These are phyloP conservation scores for Davidsoniella eucalypti DNA, from an alignment of 2,329 filamentous ascomycete genomes.

Conservation along the genomic window DNA sequence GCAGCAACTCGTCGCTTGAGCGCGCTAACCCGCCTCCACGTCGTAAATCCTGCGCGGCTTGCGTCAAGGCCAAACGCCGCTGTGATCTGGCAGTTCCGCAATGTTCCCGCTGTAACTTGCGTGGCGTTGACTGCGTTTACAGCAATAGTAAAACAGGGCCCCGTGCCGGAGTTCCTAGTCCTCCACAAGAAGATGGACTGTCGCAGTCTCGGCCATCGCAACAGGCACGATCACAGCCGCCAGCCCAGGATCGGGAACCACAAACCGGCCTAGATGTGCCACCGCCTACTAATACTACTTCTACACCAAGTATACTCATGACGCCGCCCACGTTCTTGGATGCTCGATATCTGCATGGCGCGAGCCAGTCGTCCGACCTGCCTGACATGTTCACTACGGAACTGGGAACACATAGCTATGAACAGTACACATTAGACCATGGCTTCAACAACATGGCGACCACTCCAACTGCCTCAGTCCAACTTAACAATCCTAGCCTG, in stretches of 20 bases:
- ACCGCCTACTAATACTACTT: neutral
- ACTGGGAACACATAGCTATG: too few species aligned
- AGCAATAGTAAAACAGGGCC: neutral
- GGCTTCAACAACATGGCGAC: neutral
- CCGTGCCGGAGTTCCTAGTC: neutral
- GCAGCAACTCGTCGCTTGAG: conserved; percentile 16
- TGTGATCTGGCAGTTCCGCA: conserved; percentile 35
- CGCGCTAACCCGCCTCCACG: conserved; percentile 29
- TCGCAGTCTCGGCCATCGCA: neutral
- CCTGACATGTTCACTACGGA: too few species aligned
- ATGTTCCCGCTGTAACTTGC: conserved; percentile 35
- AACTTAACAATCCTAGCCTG: too few species aligned
- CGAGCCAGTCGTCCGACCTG: neutral
- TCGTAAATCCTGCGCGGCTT: conserved; percentile 40
- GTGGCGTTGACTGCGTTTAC: conserved; percentile 32
- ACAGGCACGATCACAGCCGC: neutral
- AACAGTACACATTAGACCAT: too few species aligned
- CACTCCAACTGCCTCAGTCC: neutral
- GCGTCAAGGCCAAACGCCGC: conserved; percentile 39
- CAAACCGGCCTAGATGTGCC: neutral
- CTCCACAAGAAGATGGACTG: too few species aligned
- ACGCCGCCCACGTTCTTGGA: neutral
- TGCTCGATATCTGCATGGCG: neutral
- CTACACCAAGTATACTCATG: neutral
- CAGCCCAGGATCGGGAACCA: neutral